Percentiles rank a stretch among this genome's conserved stretches.
These are phyloP conservation scores for Monilinia fructicola DNA, from an alignment of 2,329 filamentous ascomycete genomes.

Conservation along the genomic window DNA sequence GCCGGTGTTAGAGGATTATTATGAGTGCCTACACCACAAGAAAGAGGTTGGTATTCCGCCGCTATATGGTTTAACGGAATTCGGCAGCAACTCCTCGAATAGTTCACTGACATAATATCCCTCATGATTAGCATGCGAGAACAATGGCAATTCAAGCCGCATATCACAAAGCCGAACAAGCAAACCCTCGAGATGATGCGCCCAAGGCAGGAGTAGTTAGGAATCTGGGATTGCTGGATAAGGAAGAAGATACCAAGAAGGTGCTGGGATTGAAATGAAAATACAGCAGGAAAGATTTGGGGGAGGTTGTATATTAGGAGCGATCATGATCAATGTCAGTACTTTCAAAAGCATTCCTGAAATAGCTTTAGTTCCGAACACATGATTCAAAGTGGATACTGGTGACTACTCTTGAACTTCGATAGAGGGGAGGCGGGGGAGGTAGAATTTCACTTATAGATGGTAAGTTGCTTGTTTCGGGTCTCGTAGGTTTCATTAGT, in stretches of 20 bases:
- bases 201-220: constrained; percentile 85
- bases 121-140: constrained; percentile 62
- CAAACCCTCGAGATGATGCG: constrained; percentile 74
- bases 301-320: constrained; percentile 38
- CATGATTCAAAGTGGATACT: not conserved
- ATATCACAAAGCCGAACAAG: constrained; percentile 75
- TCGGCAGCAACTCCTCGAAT: constrained; percentile 2
- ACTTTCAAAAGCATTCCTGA: not conserved
- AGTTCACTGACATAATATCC: not conserved
- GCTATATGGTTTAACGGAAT: not conserved
- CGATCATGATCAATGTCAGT: constrained; percentile 19
- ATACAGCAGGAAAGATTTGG: constrained; percentile 15
- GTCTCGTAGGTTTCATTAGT: not conserved
- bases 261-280: constrained; percentile 44
- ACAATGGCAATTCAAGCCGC: constrained; percentile 77
- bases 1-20: constrained; percentile 89
- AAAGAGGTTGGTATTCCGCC: constrained; percentile 75
- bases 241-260: constrained; percentile 75
- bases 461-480: not conserved
- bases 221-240: constrained; percentile 78
- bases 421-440: not conserved
- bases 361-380: not conserved
- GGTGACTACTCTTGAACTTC: no score
- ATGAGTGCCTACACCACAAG: constrained; percentile 97
- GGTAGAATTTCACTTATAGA: not conserved